Percentiles rank a stretch among this genome's conserved stretches.
phyloP scores from a whole-genome alignment of 1,139 yeast species.

The Blastobotrys illinoisensis region DNA sequence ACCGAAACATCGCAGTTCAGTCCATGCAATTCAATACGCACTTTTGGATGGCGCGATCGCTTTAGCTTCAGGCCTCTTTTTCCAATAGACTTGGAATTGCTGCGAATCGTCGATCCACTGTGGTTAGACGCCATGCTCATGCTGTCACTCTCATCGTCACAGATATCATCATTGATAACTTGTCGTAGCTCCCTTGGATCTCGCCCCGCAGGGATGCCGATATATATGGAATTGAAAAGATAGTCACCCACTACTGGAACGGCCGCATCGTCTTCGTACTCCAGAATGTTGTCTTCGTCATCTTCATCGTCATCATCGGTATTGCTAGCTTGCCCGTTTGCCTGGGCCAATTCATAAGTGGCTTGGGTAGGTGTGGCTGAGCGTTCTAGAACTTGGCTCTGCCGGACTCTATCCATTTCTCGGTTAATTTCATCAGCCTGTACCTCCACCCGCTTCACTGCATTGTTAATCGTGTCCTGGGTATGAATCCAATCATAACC shows the following conservation, averaged over 20 bases:
- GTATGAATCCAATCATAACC: conserved; percentile 94
- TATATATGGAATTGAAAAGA: conserved; percentile 66
- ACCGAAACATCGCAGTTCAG: conserved; percentile 46
- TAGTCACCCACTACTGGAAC: conserved; percentile 51
- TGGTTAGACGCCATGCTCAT: conserved; percentile 4
- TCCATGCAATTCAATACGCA: conserved; percentile 50
- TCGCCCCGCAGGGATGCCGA: conserved; percentile 51
- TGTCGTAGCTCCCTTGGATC: conserved; percentile 45
- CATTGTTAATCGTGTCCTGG: conserved; percentile 55
- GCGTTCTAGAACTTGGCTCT: not conserved
- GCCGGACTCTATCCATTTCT: conserved; percentile 1
- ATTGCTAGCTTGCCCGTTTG: not conserved
- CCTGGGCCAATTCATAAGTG: not conserved
- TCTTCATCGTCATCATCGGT: not conserved
- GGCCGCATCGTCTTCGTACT: conserved; percentile 4
- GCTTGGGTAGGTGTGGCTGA: not conserved
- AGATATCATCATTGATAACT: conserved; percentile 48
- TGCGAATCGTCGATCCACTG: not conserved
- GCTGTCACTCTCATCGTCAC: conserved; percentile 29
- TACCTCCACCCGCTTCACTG: conserved; percentile 56
- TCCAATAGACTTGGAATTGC: not conserved
- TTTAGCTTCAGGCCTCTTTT: conserved; percentile 42
- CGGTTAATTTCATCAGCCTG: conserved; percentile 37
- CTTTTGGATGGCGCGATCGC: conserved; percentile 63
- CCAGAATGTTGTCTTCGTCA: conserved; percentile 13